These are phyloP conservation scores for Penicillium egyptiacum DNA, from an alignment of 495 filamentous ascomycete species.

Conservation along the genomic window DNA sequence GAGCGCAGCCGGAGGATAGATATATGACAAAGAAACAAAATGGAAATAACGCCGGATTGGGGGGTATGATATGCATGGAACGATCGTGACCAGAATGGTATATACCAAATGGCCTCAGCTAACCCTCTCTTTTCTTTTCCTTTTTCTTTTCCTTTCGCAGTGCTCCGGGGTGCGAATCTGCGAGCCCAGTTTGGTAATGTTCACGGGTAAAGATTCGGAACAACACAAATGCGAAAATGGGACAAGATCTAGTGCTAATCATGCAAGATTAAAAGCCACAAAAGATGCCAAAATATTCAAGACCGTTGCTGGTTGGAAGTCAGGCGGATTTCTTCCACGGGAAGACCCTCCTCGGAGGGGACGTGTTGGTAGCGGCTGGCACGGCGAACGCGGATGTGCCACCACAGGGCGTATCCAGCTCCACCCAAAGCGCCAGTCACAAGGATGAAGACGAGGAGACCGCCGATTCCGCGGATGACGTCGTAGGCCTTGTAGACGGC, in stretches of 20 bases:
- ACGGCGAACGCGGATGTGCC: slow-evolving; percentile 27
- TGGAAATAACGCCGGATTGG: slow-evolving; percentile 21
- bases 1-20: not conserved
- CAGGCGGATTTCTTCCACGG: slow-evolving; percentile 28
- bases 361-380: slow-evolving; percentile 36
- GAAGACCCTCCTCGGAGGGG: slow-evolving; percentile 34
- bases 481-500: slow-evolving; percentile 38
- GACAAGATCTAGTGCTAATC: slow-evolving; percentile 16
- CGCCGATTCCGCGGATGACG: slow-evolving; percentile 36
- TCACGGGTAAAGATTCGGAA: not conserved
- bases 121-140: not conserved
- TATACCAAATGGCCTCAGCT: slow-evolving; percentile 20
- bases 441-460: slow-evolving; percentile 37
- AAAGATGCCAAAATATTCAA: slow-evolving; percentile 12
- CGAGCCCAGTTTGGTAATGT: not conserved
- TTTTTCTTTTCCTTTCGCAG: not conserved
- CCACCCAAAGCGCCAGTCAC: slow-evolving; percentile 30
- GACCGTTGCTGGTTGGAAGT: slow-evolving; percentile 12
- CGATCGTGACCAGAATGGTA: slow-evolving; percentile 25
- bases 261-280: slow-evolving; percentile 10
- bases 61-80: slow-evolving; percentile 33
- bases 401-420: slow-evolving; percentile 26
- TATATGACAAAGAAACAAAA: slow-evolving; percentile 5
- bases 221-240: slow-evolving; percentile 17
- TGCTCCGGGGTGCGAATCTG: not conserved